Evolutionary conservation across 257 asterid genomes (phyloP), one percentile per base, ranked within the genome.

Genomic region (Striga asiatica): DNA sequence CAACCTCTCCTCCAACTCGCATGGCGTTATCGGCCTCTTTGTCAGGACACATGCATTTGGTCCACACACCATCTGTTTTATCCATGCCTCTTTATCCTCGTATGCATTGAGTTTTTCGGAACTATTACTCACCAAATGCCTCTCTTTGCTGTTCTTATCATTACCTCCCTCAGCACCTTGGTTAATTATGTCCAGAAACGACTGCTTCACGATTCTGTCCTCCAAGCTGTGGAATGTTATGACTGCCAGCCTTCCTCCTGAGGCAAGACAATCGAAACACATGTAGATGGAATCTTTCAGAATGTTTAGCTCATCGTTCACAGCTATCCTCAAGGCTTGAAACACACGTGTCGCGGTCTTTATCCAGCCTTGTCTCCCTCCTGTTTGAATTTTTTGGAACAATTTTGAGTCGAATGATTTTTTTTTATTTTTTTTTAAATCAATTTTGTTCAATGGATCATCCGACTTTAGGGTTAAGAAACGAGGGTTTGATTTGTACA

Each of bases 351-450:
- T 82, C 2, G 98, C 97, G 1, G 97, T 92, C 79, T 92, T 92
- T 18, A 92, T 92, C 98, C 98, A 92, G 50, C 98, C 98, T 63
- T 92, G 97, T 69, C 97, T 84, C 17, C 94, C 93, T 71, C 94
- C 94, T 86, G 87, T 45, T 43, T 53, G 22, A 25, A 29, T 60
- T 37, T 54, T 16, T 7, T 3, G 42, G n/a, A 27, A n/a, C 8
- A 46, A 13, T 34, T 48, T 39, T 1, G 28, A 22, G 50, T 23
- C 13, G 52, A 50, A 41, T 20, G 3, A n/a, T 24, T 19, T 49
- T 45, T 43, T 18, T 17, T n/a, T n/a, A n/a, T n/a, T n/a, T n/a
- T n/a, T n/a, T n/a, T n/a, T n/a, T n/a, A n/a, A 50, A 46, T 41
- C 32, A 25, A 20, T 34, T 35, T 29, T 18, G 13, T 17, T 16